Evolutionary conservation across 2,329 filamentous ascomycete species (phyloP).

Genomic region (Podosphaera leucotricha): DNA sequence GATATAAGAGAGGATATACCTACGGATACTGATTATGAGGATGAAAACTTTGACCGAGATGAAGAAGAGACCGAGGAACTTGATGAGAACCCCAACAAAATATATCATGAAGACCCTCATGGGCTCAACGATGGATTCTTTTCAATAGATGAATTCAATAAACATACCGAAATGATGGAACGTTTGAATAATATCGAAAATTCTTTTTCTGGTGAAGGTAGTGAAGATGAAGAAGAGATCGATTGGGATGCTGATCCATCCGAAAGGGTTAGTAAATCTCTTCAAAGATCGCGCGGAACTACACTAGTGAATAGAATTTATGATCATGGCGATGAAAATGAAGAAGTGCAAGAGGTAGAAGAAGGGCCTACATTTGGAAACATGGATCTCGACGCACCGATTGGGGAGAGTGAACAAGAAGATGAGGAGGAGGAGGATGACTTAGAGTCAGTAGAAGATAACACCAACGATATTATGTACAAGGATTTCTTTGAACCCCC

Average conservation of each 20-base stretch:
- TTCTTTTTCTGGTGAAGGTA: slow-evolving; percentile 46
- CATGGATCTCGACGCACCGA: slow-evolving; percentile 47
- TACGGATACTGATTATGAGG: slow-evolving; percentile 4
- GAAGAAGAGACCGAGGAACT: slow-evolving; percentile 24
- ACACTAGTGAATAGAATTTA: slow-evolving; percentile 16
- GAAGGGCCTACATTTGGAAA: slow-evolving; percentile 68
- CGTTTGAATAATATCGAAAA: slow-evolving; percentile 61
- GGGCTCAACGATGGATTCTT: slow-evolving; percentile 96
- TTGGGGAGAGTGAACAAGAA: slow-evolving; percentile 40
- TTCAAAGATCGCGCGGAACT: slow-evolving; percentile 14
- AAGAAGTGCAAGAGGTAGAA: slow-evolving; percentile 55
- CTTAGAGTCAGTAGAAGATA: slow-evolving; percentile 29
- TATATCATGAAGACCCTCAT: slow-evolving; percentile 48
- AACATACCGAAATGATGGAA: slow-evolving; percentile 73
- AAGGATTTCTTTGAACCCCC: slow-evolving; percentile 85
- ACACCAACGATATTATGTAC: slow-evolving; percentile 78
- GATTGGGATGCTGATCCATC: slow-evolving; percentile 72
- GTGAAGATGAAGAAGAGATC: slow-evolving; percentile 59
- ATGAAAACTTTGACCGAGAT: slow-evolving; percentile 15
- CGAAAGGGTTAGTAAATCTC: slow-evolving; percentile 15
- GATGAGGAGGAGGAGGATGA: slow-evolving; percentile 24
- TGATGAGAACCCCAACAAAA: slow-evolving; percentile 24
- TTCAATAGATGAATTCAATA: slow-evolving; percentile 93
- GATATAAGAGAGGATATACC: slow-evolving; percentile 17
- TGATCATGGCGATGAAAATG: slow-evolving; percentile 28